Evolutionary conservation across 2,329 filamentous ascomycete genomes (phyloP).

Genomic region (Neofusicoccum sp.): DNA sequence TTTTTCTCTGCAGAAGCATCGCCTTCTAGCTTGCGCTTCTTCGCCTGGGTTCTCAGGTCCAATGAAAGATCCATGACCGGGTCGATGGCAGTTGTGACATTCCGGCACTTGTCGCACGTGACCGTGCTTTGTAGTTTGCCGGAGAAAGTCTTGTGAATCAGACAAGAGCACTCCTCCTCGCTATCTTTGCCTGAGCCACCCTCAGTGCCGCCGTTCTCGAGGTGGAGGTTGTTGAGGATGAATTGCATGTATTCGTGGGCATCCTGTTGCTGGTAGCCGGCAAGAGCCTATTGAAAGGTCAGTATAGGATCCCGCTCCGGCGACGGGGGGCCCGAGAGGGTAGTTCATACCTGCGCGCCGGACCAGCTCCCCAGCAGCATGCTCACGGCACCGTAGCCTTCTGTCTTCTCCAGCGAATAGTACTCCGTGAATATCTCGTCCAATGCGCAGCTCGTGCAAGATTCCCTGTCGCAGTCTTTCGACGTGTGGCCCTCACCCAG

Average conservation of each 20-base stretch:
- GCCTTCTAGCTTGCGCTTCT: slow-evolving; percentile 61
- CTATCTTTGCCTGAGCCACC: slow-evolving; percentile 21
- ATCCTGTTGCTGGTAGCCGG: slow-evolving; percentile 93
- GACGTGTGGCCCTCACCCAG: slow-evolving; percentile 86
- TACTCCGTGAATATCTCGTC: slow-evolving; percentile 67
- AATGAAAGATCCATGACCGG: slow-evolving; percentile 90
- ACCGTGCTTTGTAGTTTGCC: slow-evolving; percentile 89
- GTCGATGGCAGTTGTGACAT: slow-evolving; percentile 79
- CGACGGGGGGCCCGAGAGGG: background rate
- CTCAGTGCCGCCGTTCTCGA: slow-evolving; percentile 65
- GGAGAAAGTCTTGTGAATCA: slow-evolving; percentile 93
- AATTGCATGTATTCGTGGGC: slow-evolving; percentile 98
- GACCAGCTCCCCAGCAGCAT: slow-evolving; percentile 91
- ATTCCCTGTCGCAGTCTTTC: slow-evolving; percentile 65
- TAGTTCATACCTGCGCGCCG: slow-evolving; percentile 65
- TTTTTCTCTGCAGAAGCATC: slow-evolving; percentile 40
- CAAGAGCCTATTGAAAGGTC: slow-evolving; percentile 44
- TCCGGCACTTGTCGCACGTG: slow-evolving; percentile 85
- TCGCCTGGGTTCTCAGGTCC: slow-evolving; percentile 75
- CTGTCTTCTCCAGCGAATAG: slow-evolving; percentile 73
- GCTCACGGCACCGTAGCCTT: slow-evolving; percentile 87
- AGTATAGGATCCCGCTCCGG: background rate
- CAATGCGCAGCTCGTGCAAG: slow-evolving; percentile 63
- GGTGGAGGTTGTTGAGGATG: slow-evolving; percentile 86
- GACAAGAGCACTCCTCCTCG: slow-evolving; percentile 69